Percentiles rank a stretch among this genome's conserved stretches.
These are phyloP conservation scores for Gracilariopsis chorda DNA, from an alignment of 23 red algal genomes.

Conservation along the genomic window DNA sequence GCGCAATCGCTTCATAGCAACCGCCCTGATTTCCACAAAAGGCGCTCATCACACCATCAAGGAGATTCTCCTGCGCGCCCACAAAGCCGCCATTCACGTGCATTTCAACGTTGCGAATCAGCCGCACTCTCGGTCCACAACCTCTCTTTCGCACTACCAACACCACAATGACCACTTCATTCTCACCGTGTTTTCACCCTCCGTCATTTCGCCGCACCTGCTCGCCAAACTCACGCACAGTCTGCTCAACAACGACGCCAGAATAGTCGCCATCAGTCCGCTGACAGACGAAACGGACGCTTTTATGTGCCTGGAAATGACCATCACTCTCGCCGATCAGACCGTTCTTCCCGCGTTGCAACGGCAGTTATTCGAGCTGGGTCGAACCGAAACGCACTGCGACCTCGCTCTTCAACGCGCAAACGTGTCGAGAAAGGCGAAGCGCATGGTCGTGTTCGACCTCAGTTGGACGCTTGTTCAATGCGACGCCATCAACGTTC, in stretches of 20 bases:
- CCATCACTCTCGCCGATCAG: conserved; percentile 13
- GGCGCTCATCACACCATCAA: conserved; percentile 47
- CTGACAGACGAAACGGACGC: conserved; percentile 48
- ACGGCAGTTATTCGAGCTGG: conserved; percentile 44
- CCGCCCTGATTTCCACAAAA: conserved; percentile 29
- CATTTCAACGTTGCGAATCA: conserved; percentile 43
- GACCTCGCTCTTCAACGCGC: conserved; percentile 88
- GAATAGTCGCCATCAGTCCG: conserved; percentile 43
- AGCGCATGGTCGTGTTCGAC: conserved; percentile 97
- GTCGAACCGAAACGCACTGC: conserved; percentile 26
- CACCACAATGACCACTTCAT: conserved; percentile 8
- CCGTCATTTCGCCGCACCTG: conserved; percentile 29
- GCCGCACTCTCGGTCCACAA: not conserved
- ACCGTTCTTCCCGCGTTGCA: not conserved
- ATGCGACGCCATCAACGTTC: conserved; percentile 79
- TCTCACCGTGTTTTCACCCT: conserved; percentile 53
- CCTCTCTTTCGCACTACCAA: not conserved
- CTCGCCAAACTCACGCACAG: conserved; percentile 16
- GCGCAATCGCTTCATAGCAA: conserved; percentile 66
- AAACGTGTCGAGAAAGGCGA: conserved; percentile 72
- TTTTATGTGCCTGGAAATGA: conserved; percentile 64
- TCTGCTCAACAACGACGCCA: conserved; percentile 17
- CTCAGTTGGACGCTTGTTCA: conserved; percentile 95
- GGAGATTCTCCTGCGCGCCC: conserved; percentile 65
- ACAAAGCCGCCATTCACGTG: conserved; percentile 48